Base-by-base conservation (phyloP, 345 rosid species). In the Xanthoceras sorbifolium region DNA sequence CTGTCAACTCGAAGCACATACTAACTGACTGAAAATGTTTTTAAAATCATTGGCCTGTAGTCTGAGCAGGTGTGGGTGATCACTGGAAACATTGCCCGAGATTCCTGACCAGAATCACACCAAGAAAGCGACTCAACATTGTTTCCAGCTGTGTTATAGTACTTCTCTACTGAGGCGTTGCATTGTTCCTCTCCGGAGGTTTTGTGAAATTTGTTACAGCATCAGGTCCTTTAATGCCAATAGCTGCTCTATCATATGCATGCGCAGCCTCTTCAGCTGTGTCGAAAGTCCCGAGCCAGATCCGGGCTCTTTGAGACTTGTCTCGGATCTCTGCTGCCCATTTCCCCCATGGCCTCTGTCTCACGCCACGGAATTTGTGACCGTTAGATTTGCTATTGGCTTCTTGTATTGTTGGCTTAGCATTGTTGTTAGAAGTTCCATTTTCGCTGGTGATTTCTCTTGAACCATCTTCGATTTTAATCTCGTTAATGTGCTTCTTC, bases 261-360 rank as follows among this genome's bases (percentile, higher is more conserved):
- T 85, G 34, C 1, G 97, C 97, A 15, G 97, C 97, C 76, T 91
- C 94, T 79, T 89, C 91, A 20, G 97, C 96, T 3, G 97, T 93
- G 34, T 80, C 81, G 28, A 71, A 91, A 12, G 96, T 91, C 2
- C 96, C 96, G 1, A 93, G 31, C 97, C 97, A 93, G 2, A 84
- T 20, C 50, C 97, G 77, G 5, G 74, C 67, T 29, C 86, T 77
- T 18, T 71, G 79, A 0, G 69, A 28, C 1, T 92, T 92, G 74
- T 93, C 91, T 23, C 97, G 84, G 78, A 93, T 93, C 89, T 93
- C 97, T 11, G 97, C 92, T 1, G 91, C 92, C 88, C 86, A 93
- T 76, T 84, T 85, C 0, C 97, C 97, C 96, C 96, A 91, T 1
- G 90, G 92, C 57, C 97, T 67, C 48, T 69, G 89, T 32, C 97